A percentile compares a stretch with the other conserved stretches of the same genome.
Evolutionary conservation across 306 rosid genomes (phyloP).

Genomic region (Notholithocarpus densiflorus): DNA sequence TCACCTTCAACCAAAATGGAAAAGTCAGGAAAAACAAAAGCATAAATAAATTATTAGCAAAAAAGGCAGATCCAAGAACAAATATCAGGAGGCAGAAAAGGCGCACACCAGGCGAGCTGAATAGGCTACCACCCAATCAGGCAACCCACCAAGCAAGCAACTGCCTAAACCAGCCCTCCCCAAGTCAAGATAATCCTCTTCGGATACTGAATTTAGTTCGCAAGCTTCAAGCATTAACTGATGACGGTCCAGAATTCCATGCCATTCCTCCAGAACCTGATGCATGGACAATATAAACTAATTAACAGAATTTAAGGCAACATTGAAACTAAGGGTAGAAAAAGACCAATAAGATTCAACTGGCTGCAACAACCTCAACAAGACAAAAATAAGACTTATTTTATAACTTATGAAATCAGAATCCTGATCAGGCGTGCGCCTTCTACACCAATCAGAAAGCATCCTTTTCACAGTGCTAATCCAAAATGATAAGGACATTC

Average conservation of each 20-base stretch:
- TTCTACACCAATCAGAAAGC: background rate
- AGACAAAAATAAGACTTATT: background rate
- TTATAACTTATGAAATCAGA: background rate
- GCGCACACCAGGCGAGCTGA: slow-evolving; percentile 89
- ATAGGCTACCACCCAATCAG: slow-evolving; percentile 95
- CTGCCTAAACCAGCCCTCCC: slow-evolving; percentile 97
- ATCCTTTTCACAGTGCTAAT: background rate
- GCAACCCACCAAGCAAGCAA: slow-evolving; percentile 95
- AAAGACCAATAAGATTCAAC: background rate
- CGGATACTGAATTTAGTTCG: slow-evolving; percentile 71
- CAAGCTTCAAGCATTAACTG: slow-evolving; percentile 94
- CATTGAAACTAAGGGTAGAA: background rate
- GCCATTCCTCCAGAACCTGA: slow-evolving; percentile 89
- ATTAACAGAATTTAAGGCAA: slow-evolving; percentile 21
- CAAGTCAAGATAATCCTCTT: slow-evolving; percentile 86
- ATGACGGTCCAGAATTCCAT: slow-evolving; percentile 85
- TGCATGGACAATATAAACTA: slow-evolving; percentile 18
- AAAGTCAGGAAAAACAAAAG: slow-evolving; percentile 25
- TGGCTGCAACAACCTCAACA: slow-evolving; percentile 11
- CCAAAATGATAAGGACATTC: background rate
- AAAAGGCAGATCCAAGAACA: slow-evolving; percentile 8
- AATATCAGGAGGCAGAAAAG: slow-evolving; percentile 15
- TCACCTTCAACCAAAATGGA: slow-evolving; percentile 63
- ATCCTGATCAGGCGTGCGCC: background rate
- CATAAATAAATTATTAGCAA: background rate